Base-by-base conservation (phyloP, 352 stramenopile genomes). In the Nothophytophthora sp. region DNA sequence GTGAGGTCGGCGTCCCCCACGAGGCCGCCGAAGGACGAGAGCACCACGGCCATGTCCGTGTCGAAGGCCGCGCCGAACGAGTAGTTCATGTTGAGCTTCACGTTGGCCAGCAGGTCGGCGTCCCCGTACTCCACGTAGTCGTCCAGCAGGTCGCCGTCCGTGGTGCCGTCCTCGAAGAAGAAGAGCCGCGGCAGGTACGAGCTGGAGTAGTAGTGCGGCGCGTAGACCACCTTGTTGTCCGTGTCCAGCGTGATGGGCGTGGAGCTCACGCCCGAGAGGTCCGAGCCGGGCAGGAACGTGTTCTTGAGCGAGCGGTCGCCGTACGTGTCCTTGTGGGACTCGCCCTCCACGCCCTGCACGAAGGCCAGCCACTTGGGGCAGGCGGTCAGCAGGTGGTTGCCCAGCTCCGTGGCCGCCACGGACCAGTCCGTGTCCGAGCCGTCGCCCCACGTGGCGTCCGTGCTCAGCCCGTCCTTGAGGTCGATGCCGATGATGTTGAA, bases 401-500 rank as follows among this genome's bases (percentile, higher is more conserved):
- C 84, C 7, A 95, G 56, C 33, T 67, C 68, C 32, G 81, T 91
- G 1, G 84, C 84, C 11, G 81, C 83, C 1, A 69, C 68, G 2
- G 72, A 56, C 84, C 84, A 95, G 44, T 90, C 81, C 28, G 81
- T 92, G 47, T 95, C 73, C 1, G 79, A 86, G 41, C 63, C 70
- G 24, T 91, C 84, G 2, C 83, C 84, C 84, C 84, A 95, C 16
- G 79, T 88, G 0, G 81, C 81, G 27, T 80, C 71, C 19, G 59
- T 73, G 37, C 76, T 76, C 7, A 87, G 32, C 15, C 68, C 53
- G 51, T 92, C 80, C 61, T 95, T 95, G 19, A 95, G 72, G 30
- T 95, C 84, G 47, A 95, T 75, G 16, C 84, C 84, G 37, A 95
- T 88, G 40, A 95, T 73, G 60, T 95, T 95, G 36, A 81, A 95